These are phyloP conservation scores for Scytalidium sp. DNA, from an alignment of 2,329 filamentous ascomycete genomes.

Conservation along the genomic window DNA sequence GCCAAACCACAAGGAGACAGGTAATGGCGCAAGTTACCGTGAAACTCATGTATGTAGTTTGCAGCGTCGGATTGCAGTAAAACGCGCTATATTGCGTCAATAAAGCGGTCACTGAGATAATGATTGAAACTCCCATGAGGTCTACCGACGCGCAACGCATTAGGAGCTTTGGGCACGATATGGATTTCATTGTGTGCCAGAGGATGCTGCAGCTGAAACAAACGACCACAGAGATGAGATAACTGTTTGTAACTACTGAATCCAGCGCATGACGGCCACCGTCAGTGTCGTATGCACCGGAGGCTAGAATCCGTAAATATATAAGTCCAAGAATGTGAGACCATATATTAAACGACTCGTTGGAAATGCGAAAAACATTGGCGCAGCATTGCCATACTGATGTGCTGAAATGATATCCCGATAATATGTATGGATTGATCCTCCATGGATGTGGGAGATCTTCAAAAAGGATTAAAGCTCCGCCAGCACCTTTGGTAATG, in stretches of 20 bases:
- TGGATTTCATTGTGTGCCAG: neutral
- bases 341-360: neutral
- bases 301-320: neutral
- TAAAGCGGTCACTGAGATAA: neutral
- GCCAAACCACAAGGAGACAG: neutral
- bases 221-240: neutral
- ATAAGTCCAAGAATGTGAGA: neutral
- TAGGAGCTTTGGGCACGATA: neutral
- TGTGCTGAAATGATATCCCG: neutral
- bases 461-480: neutral
- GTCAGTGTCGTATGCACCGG: neutral
- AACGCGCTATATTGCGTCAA: neutral
- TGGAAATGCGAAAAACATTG: neutral
- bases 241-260: neutral
- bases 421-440: neutral
- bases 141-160: neutral
- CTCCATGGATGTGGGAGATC: neutral
- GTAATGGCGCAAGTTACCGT: neutral
- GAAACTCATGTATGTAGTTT: neutral
- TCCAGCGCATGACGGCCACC: neutral
- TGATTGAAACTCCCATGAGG: neutral
- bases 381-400: neutral
- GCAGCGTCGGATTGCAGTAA: neutral
- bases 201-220: neutral
- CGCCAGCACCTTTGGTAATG: neutral